Evolutionary conservation across 2,329 filamentous ascomycete species (phyloP), one percentile per base, ranked within the genome.

Genomic region (Cladophialophora immunda): DNA sequence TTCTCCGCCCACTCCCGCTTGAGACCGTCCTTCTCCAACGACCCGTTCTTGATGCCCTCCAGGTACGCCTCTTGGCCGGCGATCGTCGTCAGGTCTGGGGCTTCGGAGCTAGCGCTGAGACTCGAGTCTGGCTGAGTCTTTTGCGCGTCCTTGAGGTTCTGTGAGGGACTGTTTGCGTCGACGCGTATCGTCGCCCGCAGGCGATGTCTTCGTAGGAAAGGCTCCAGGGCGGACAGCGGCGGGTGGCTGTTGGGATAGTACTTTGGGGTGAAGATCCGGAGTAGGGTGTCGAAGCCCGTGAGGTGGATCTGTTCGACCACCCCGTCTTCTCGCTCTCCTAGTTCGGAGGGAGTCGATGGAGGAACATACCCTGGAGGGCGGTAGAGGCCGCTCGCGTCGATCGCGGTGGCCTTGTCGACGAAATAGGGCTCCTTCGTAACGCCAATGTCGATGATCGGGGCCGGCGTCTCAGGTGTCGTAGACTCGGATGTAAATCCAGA

Each of bases 341-440:
- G 7, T 22, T 7, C 4, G 6, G 47, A 55, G 11, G 41, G 4
- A 6, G 56, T 36, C 11, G 25, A 29, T 19, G 25, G 34, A 36
- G 11, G 19, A 5, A 9, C 17, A 29, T 55, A 19, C 1, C 32
- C 53, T 13, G 78, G 60, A 3, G 74, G 68, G 2, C 61, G 34
- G 68, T 83, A 83, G 11, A 75, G 50, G 32, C 72, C 73, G 3
- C 77, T 76, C 4, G 73, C 65, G 56, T 80, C 79, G 58, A 84
- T 83, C 2, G 77, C 77, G 7, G 74, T 74, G 0, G 82, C 81
- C 69, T 84, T 84, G 66, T 83, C 81, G 61, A 80, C 73, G 65
- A 83, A 84, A 67, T 82, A 83, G 0, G 82, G 82, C 25, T 80
- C 76, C 61, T 82, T 83, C 1, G 81, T 83, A 30, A 84, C 78